phyloP scores from a whole-genome alignment of 2,329 filamentous ascomycete genomes.

The Paraphoma chrysanthemicola region DNA sequence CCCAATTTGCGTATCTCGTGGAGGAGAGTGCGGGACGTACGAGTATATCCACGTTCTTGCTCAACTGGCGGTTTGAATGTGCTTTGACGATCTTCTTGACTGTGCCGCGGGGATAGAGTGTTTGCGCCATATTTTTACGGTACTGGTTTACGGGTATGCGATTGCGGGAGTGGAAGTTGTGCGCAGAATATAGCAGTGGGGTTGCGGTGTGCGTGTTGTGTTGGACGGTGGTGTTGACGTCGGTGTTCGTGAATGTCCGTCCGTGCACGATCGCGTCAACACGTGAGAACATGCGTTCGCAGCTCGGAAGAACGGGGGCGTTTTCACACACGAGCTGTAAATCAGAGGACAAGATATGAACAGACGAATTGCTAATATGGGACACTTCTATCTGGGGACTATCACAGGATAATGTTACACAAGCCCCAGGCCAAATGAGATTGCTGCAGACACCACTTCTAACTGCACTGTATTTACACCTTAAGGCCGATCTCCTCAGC shows the following conservation, averaged over 20 bases:
- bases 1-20: too few relatives aligned
- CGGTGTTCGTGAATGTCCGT: slow-evolving; percentile 11
- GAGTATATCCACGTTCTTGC: slow-evolving; percentile 85
- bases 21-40: slow-evolving; percentile 56
- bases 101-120: slow-evolving; percentile 82
- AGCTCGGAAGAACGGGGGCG: background rate
- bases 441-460: slow-evolving; percentile 35
- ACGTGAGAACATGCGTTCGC: slow-evolving; percentile 24
- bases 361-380: slow-evolving; percentile 44
- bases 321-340: background rate
- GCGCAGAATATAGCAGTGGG: too few relatives aligned
- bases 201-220: slow-evolving; percentile 4
- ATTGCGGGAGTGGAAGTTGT: background rate
- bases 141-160: slow-evolving; percentile 50
- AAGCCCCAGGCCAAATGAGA: slow-evolving; percentile 39
- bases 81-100: slow-evolving; percentile 91
- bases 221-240: slow-evolving; percentile 6
- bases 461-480: slow-evolving; percentile 71
- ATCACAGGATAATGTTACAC: slow-evolving; percentile 52
- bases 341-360: slow-evolving; percentile 17
- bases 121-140: slow-evolving; percentile 60
- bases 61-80: slow-evolving; percentile 79
- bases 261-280: slow-evolving; percentile 26
- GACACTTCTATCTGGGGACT: slow-evolving; percentile 49
- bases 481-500: slow-evolving; percentile 93